phyloP scores from a whole-genome alignment of 148 eudicot genomes.

The Polygonum aviculare region DNA sequence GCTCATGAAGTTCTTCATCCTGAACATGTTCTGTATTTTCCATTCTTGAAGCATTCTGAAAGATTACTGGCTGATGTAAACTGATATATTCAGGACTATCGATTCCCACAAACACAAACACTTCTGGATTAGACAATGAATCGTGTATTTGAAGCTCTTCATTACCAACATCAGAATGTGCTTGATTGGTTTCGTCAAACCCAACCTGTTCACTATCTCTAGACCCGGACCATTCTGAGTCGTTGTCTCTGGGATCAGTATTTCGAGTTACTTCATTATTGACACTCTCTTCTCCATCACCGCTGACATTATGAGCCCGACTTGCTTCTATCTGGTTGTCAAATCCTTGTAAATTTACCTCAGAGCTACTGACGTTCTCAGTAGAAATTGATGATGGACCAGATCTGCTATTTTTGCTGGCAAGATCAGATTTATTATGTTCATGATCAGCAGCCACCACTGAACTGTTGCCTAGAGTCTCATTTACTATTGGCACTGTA shows the following conservation, averaged over 20 bases:
- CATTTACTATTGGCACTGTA: not conserved
- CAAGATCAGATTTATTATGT: not conserved
- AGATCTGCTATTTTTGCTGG: not conserved
- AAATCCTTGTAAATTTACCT: not conserved
- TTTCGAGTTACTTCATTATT: constrained; percentile 3
- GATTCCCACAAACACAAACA: not conserved
- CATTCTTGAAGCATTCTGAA: not conserved
- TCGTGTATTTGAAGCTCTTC: constrained; percentile 22
- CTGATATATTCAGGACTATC: not conserved
- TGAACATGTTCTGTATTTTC: not conserved
- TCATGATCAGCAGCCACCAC: not conserved
- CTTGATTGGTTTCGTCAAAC: constrained; percentile 21
- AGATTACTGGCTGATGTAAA: not conserved
- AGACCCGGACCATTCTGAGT: constrained; percentile 26
- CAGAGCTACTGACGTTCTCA: not conserved
- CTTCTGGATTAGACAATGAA: constrained; percentile 15
- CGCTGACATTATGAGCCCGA: constrained; percentile 14
- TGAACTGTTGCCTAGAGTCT: not conserved
- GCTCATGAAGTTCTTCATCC: constrained; percentile 13
- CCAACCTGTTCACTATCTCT: constrained; percentile 18
- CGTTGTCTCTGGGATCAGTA: constrained; percentile 10
- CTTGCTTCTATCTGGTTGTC: constrained; percentile 21
- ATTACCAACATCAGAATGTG: constrained; percentile 16
- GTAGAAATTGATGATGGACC: not conserved
- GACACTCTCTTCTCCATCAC: constrained; percentile 13